Evolutionary conservation across 2,329 filamentous ascomycete species (phyloP), one percentile per base, ranked within the genome.

Genomic region (Apiospora hydei): DNA sequence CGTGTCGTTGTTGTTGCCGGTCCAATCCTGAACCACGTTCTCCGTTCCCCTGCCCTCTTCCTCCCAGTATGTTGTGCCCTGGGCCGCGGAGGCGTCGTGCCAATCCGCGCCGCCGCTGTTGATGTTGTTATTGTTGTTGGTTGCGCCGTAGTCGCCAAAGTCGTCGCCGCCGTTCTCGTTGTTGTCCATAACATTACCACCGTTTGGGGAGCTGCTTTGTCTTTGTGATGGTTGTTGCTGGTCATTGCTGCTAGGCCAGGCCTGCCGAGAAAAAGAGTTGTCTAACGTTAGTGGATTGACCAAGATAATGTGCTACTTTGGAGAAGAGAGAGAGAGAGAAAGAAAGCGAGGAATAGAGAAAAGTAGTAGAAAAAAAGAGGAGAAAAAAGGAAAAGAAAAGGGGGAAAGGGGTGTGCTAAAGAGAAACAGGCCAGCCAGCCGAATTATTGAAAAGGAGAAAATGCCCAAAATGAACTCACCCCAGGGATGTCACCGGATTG

Each of bases 31-130:
- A 10, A n/a, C 70, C 72, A 67, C 49, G 64, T 73, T 71, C 1
- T 72, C 69, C 24, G 75, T 72, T 13, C 73, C 69, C 30, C 74
- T 72, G n/a, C 68, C 66, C 21, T 57, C 53, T 41, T 30, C 61
- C 1, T 72, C 57, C 67, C 69, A 74, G 34, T 43, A 70, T n/a
- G 46, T 34, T 13, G 53, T 61, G 16, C 18, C 13, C 46, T 70
- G 49, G 38, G 70, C 64, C 24, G n/a, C 69, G 10, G 53, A 51
- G 11, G 70, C 47, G 66, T 61, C 70, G 11, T 68, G 51, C 71
- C 71, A 72, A 41, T 44, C 46, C 21, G 26, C 26, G 24, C 71
- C 51, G 5, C 34, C 67, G 43, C 49, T 64, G n/a, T 67, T 51
- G 49, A 18, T 70, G 18, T 24, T 44, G 41, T 61, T 61, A 24